These are phyloP conservation scores for Suillus cothurnatus DNA, from an alignment of 768 basidiomycete species.

Conservation along the genomic window DNA sequence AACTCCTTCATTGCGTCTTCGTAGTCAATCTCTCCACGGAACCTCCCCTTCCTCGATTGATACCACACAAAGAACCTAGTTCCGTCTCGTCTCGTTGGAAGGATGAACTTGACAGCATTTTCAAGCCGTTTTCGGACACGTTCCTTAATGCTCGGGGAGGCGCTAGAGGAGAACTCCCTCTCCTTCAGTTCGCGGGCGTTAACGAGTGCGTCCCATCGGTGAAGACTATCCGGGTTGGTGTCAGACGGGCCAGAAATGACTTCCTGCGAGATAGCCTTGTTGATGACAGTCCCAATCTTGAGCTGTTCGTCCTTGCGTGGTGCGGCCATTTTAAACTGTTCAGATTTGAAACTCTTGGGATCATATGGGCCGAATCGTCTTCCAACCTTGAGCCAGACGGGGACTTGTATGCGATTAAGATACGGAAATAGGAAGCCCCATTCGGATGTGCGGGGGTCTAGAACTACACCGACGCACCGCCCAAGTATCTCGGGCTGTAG, in stretches of 20 bases:
- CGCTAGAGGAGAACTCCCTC: too few relatives aligned
- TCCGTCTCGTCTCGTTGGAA: neutral
- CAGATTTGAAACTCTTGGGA: too few relatives aligned
- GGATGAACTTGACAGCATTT: too few relatives aligned
- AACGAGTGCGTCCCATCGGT: neutral
- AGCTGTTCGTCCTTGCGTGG: too few relatives aligned
- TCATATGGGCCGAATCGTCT: too few relatives aligned
- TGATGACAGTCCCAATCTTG: too few relatives aligned
- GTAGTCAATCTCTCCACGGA: neutral
- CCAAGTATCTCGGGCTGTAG: neutral
- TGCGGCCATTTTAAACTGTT: too few relatives aligned
- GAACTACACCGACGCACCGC: neutral
- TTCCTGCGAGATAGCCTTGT: too few relatives aligned
- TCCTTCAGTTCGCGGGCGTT: too few relatives aligned
- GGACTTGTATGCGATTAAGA: neutral
- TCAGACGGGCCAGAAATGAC: too few relatives aligned
- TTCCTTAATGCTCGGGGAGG: too few relatives aligned
- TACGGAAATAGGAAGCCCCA: neutral
- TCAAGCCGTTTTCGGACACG: too few relatives aligned
- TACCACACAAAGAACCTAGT: neutral
- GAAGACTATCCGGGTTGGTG: neutral
- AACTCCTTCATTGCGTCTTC: neutral
- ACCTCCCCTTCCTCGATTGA: neutral
- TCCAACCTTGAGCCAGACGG: neutral
- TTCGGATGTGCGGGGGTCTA: neutral